Evolutionary conservation across 345 rosid genomes (phyloP), one percentile per base, ranked within the genome.

Genomic region (Eucalyptus curtisii): DNA sequence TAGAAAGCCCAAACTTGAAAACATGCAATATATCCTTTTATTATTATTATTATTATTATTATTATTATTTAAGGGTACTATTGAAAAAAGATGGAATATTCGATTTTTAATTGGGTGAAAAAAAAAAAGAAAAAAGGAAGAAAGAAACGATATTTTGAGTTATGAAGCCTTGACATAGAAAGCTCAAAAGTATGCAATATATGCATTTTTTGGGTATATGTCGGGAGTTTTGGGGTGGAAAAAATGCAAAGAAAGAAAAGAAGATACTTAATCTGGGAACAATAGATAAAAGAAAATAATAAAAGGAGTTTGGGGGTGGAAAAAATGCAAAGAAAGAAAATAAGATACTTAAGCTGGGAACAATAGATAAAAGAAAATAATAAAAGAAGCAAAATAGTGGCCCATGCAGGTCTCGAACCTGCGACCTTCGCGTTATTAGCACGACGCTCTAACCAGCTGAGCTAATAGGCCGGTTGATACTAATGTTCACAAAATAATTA

Each of bases 381-480:
- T 14, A 64, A 8, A 68, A 33, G 22, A 31, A 33, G 2, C 1
- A 16, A 0, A 3, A 20, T 5, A 20, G 1, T 92, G 94, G 95
- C 93, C 93, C 93, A 92, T 93, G 90, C 94, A 93, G 93, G 93
- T 94, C 87, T 93, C 92, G 92, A 93, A 93, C 94, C 90, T 91
- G 93, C 93, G 94, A 95, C 98, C 96, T 94, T 95, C 96, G 98
- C 98, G 98, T 96, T 93, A 96, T 95, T 97, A 96, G 97, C 97
- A 95, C 96, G 96, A 96, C 97, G 96, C 98, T 96, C 95, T 96
- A 95, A 52, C 57, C 57, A 52, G 4, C 57, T 90, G 88, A 87
- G 92, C 93, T 88, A 92, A 89, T 90, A 88, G 90, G 92, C 92
- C 89, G 2, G 19, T 15, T 42, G 45, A 0, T 3, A 0, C 1